These are phyloP conservation scores for Suillus subaureus DNA, from an alignment of 768 basidiomycete species.

Conservation along the genomic window DNA sequence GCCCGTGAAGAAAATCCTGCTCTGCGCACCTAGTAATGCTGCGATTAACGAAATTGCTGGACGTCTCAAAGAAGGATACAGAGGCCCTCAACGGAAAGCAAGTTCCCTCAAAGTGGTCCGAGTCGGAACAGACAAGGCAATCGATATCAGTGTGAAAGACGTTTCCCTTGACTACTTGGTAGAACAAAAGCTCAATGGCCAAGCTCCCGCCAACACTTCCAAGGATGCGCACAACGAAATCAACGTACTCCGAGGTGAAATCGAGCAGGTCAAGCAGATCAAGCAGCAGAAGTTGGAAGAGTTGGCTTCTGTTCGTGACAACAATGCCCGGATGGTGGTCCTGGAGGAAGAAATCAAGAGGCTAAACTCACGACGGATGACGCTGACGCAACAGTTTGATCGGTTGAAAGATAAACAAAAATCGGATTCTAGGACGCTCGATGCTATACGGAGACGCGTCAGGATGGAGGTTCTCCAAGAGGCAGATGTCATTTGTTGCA, in stretches of 20 bases:
- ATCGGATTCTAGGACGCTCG: constrained; percentile 77
- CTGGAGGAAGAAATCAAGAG: constrained; percentile 74
- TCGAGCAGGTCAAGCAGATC: constrained; percentile 66
- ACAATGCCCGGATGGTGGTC: constrained; percentile 49
- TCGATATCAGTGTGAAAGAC: constrained; percentile 81
- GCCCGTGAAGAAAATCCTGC: constrained; percentile 70
- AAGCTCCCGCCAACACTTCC: constrained; percentile 38
- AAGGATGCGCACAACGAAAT: constrained; percentile 64
- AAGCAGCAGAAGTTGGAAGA: constrained; percentile 66
- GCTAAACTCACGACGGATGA: constrained; percentile 65
- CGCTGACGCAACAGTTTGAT: constrained; percentile 71
- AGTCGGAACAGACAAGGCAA: constrained; percentile 75
- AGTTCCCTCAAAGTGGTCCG: constrained; percentile 83
- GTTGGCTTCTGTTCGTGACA: constrained; percentile 55
- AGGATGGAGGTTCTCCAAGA: constrained; percentile 78
- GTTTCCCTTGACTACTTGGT: constrained; percentile 87
- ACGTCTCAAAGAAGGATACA: constrained; percentile 80
- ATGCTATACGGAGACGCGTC: constrained; percentile 75
- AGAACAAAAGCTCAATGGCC: constrained; percentile 65
- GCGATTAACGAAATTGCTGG: constrained; percentile 96
- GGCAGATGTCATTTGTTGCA: constrained; percentile 93
- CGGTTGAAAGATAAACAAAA: constrained; percentile 81
- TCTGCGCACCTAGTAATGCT: constrained; percentile 98
- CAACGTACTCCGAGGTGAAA: constrained; percentile 58
- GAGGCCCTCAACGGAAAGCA: constrained; percentile 53